Evolutionary conservation across 2,329 filamentous ascomycete species (phyloP).

Genomic region (Tetracladium maxilliforme): DNA sequence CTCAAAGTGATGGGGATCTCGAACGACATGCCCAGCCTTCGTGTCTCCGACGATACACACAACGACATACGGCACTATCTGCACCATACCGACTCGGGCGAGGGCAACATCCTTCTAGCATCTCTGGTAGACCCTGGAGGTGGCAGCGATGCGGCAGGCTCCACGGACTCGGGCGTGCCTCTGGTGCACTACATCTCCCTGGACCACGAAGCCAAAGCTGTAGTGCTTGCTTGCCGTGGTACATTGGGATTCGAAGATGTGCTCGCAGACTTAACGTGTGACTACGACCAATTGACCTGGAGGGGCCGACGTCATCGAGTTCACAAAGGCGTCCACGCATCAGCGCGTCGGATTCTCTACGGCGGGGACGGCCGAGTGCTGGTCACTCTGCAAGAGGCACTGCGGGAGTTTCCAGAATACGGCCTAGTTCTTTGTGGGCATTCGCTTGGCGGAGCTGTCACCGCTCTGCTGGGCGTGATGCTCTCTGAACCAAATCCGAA

Average conservation of each 20-base stretch:
- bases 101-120: conserved; percentile 39
- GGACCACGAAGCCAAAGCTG: conserved; percentile 38
- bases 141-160: conserved; percentile 30
- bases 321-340: conserved; percentile 40
- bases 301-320: conserved; percentile 35
- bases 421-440: conserved; percentile 40
- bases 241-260: conserved; percentile 42
- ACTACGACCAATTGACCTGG: conserved; percentile 32
- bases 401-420: conserved; percentile 38
- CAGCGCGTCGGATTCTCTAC: conserved; percentile 31
- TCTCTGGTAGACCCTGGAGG: conserved; percentile 40
- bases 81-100: conserved; percentile 42
- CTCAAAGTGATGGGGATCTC: conserved; percentile 50
- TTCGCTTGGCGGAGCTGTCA: conserved; percentile 37
- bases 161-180: conserved; percentile 34
- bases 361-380: conserved; percentile 33
- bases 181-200: conserved; percentile 41
- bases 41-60: conserved; percentile 13
- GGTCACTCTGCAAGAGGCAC: conserved; percentile 31
- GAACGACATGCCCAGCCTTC: conserved; percentile 29
- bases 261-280: conserved; percentile 40
- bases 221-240: conserved; percentile 37
- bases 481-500: conserved; percentile 31
- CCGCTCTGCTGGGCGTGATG: conserved; percentile 36
- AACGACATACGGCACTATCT: conserved; percentile 50